A percentile compares a stretch with the other conserved stretches of the same genome.
Conservation (phyloP, 2,329 filamentous ascomycete genomes). For the Aspergillus glaucus region DNA sequence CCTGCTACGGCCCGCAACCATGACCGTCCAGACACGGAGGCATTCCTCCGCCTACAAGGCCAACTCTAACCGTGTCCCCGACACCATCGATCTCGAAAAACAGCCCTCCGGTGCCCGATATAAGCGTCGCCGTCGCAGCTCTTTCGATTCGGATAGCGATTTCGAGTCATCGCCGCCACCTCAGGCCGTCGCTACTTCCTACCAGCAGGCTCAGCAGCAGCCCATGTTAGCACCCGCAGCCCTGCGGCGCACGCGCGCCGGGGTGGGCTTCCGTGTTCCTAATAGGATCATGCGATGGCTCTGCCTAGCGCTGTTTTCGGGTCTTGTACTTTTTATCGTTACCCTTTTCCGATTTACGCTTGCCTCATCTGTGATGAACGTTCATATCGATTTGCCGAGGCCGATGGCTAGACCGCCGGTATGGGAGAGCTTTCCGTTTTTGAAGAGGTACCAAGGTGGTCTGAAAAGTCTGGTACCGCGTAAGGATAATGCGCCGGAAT, state of each 20-base stretch:
- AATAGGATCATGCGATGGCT: constrained; percentile 71
- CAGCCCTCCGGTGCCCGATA: constrained; percentile 16
- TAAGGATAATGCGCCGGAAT: constrained; percentile 68
- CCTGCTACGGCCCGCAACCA: constrained; percentile 12
- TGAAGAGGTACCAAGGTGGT: constrained; percentile 86
- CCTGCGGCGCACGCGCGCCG: constrained; percentile 26
- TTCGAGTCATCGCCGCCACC: constrained; percentile 34
- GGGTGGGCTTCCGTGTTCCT: constrained; percentile 56
- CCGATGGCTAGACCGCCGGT: constrained; percentile 56
- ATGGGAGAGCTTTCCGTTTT: constrained; percentile 84
- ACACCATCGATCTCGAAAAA: constrained; percentile 30
- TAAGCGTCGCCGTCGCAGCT: constrained; percentile 17
- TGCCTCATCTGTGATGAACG: constrained; percentile 21
- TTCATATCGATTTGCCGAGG: constrained; percentile 45
- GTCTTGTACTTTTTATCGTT: constrained; percentile 70
- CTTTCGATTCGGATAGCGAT: constrained; percentile 20
- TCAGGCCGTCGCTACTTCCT: constrained; percentile 24
- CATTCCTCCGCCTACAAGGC: constrained; percentile 21
- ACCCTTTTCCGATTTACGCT: constrained; percentile 68
- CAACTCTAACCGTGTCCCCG: constrained; percentile 10
- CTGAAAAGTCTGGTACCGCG: constrained; percentile 64
- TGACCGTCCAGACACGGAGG: constrained; percentile 27
- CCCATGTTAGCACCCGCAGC: constrained; percentile 34
- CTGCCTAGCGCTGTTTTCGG: constrained; percentile 62
- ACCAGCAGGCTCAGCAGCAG: constrained; percentile 43